Percentiles rank a stretch among this genome's conserved stretches.
Conservation (phyloP, 805 yeast species). For the Jamesozyma hellenica region DNA sequence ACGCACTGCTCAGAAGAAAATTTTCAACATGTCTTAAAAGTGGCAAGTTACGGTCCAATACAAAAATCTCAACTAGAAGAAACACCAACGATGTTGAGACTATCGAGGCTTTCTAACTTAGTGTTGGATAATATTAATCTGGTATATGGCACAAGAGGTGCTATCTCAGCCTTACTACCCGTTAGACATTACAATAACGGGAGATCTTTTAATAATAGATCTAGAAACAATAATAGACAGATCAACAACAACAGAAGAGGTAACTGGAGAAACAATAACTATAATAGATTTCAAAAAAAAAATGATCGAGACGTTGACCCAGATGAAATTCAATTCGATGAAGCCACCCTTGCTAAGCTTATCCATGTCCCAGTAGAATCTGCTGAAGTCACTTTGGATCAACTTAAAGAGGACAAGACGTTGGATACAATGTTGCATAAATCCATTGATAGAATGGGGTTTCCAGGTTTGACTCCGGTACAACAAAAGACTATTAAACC, state of each 20-base stretch:
- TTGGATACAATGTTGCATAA: conserved; percentile 23
- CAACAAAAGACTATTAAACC: conserved; percentile 56
- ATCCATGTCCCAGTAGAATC: conserved; percentile 9
- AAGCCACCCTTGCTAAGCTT: conserved; percentile 11
- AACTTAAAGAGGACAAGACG: conserved; percentile 23
- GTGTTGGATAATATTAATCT: too few relatives aligned
- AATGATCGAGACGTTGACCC: conserved; percentile 2
- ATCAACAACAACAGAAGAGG: background rate
- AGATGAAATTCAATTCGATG: conserved; percentile 8
- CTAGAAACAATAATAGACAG: background rate
- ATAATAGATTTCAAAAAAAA: conserved; percentile 1
- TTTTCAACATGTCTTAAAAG: too few relatives aligned
- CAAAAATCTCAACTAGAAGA: too few relatives aligned
- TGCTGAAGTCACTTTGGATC: conserved; percentile 21
- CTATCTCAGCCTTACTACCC: too few relatives aligned
- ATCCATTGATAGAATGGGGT: conserved; percentile 37
- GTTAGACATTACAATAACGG: background rate
- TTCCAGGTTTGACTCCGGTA: conserved; percentile 52
- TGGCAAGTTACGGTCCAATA: too few relatives aligned
- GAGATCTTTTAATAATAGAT: background rate
- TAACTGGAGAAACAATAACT: background rate
- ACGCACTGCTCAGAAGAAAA: too few relatives aligned
- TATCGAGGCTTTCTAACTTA: too few relatives aligned
- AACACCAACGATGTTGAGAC: too few relatives aligned
- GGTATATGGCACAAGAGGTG: too few relatives aligned